Evolutionary conservation across 2,329 filamentous ascomycete genomes (phyloP), one percentile per base, ranked within the genome.

Genomic region (Mollisiaceae sp.): DNA sequence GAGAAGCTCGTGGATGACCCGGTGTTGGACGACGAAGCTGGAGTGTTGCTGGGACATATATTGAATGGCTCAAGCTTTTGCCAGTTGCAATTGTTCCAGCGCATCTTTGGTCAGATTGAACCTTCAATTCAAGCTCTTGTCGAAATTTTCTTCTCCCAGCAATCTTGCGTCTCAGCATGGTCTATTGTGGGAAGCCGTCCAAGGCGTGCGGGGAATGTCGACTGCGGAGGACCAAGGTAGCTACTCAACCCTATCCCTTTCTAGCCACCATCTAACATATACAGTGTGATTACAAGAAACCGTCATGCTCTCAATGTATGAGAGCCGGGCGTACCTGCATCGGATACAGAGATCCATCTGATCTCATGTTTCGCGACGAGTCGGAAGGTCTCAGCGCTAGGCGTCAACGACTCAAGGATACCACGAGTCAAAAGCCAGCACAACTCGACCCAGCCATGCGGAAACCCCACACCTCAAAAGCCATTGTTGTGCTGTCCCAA

Each of bases 291-390:
- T 82, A 83, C 67, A 79, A 75, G 66, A 79, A 79, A 59, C 83
- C 83, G 8, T 78, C 80, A 63, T 86, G 84, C 65, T 83, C 83
- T 60, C 84, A 86, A 74, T 86, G 84, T 71, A 77, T 81, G 62
- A 84, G 85, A 73, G 80, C 82, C 58, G 78, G 82, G 60, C 79
- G 83, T 59, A 68, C 76, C 73, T 86, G 84, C 62, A 83, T 83
- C 41, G 84, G 84, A 65, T 86, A 86, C 70, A 77, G 84, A 65
- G 85, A 86, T 70, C 77, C 83, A 50, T 79, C 83, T 59, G 83
- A 86, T 69, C 79, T 86, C 68, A 85, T 86, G 81, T 86, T 86
- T 69, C 81, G 84, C 43, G 83, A 86, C 71, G 82, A 86, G 73
- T 86, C 83, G 65, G 57, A 66, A 50, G 58, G 58, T 24, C 61